Conservation (phyloP, 225 moss, liverwort and hornwort species). For the Thuidium tamariscinum region DNA sequence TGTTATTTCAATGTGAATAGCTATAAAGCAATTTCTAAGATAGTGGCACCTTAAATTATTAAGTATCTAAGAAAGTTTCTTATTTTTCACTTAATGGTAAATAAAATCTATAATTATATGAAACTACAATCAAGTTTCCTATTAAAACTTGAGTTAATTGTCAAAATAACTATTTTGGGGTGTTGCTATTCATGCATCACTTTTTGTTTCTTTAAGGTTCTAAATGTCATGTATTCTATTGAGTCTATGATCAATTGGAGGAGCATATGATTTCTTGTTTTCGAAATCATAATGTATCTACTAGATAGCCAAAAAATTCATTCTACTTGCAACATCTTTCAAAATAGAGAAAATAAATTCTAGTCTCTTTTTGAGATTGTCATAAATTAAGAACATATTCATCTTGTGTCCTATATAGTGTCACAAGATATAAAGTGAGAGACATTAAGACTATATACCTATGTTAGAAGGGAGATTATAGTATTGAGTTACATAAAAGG, state of each 20-base stretch:
- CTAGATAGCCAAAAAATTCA: no score
- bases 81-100: not conserved
- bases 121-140: accelerated
- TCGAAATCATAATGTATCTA: not conserved
- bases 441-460: not conserved
- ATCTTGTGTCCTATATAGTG: not conserved
- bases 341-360: accelerated
- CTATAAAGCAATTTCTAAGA: accelerated
- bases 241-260: not conserved
- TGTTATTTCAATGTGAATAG: not conserved
- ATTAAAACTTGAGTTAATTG: not conserved
- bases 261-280: accelerated
- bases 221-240: not conserved
- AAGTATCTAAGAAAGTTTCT: not conserved
- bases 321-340: not conserved
- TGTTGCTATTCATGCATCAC: accelerated
- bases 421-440: not conserved
- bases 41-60: not conserved
- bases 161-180: not conserved
- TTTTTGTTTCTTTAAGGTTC: not conserved
- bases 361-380: not conserved
- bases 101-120: not conserved
- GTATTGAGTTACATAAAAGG: not conserved
- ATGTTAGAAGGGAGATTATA: not conserved
- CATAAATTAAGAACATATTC: accelerated